These are phyloP conservation scores for Penicillium samsonianum DNA, from an alignment of 495 filamentous ascomycete genomes.

Conservation along the genomic window DNA sequence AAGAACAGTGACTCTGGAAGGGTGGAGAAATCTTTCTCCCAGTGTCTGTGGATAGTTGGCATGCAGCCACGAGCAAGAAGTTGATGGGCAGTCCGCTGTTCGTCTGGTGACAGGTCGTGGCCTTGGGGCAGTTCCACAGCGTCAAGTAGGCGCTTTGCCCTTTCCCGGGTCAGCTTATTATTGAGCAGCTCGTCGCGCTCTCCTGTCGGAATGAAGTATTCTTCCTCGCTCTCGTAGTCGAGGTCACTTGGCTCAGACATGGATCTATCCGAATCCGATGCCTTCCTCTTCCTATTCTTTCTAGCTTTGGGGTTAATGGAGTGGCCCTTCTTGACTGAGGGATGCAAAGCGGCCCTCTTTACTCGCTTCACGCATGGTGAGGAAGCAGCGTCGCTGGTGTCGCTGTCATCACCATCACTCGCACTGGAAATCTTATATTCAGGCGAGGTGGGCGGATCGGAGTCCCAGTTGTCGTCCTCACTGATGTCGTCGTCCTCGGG, in stretches of 20 bases:
- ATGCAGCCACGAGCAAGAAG: constrained; percentile 61
- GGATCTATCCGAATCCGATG: not conserved
- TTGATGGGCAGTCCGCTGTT: constrained; percentile 53
- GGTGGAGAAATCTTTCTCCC: constrained; percentile 61
- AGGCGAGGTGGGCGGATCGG: not conserved
- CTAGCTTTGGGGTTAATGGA: not conserved
- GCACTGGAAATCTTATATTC: not conserved
- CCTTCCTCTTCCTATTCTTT: not conserved
- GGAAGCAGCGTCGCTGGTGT: not conserved
- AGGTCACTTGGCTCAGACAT: not conserved
- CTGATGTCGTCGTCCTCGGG: not conserved
- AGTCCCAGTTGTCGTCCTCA: not conserved
- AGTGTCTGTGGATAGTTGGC: constrained; percentile 55
- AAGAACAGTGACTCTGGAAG: constrained; percentile 61
- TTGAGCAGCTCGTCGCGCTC: constrained; percentile 30
- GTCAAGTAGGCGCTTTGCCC: constrained; percentile 30
- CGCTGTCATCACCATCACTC: constrained; percentile 8
- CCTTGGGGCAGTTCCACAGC: constrained; percentile 29
- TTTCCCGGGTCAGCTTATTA: constrained; percentile 34
- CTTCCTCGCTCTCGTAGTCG: constrained; percentile 1
- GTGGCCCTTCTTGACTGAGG: not conserved
- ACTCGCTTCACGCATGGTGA: not conserved
- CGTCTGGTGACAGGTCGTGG: constrained; percentile 49
- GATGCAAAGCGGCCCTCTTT: not conserved
- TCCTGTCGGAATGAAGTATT: constrained; percentile 16